A percentile compares a stretch with the other conserved stretches of the same genome.
These are phyloP conservation scores for Colletotrichum sidae DNA, from an alignment of 2,329 filamentous ascomycete species.

Conservation along the genomic window DNA sequence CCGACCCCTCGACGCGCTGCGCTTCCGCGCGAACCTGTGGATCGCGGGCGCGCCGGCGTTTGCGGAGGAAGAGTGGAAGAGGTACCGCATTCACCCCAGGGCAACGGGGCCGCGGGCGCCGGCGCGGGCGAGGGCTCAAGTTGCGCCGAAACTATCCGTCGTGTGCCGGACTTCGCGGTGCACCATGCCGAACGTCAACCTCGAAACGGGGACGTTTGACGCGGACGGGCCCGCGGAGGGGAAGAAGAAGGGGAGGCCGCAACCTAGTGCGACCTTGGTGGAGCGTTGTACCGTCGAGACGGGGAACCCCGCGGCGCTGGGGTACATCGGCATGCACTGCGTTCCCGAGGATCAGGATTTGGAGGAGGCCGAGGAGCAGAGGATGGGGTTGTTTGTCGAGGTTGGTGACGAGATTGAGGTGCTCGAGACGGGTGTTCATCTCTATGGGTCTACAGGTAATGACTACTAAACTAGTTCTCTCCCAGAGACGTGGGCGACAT, in stretches of 20 bases:
- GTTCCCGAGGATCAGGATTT: slow-evolving; percentile 42
- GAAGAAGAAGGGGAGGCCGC: slow-evolving; percentile 40
- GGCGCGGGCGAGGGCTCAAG: background rate
- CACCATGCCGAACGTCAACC: slow-evolving; percentile 39
- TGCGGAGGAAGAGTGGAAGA: slow-evolving; percentile 38
- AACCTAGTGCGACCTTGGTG: slow-evolving; percentile 43
- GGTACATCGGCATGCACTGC: slow-evolving; percentile 46
- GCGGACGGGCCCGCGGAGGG: slow-evolving; percentile 11
- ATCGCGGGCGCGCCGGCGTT: slow-evolving; percentile 35
- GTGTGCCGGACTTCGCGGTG: slow-evolving; percentile 39
- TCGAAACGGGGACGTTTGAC: slow-evolving; percentile 22
- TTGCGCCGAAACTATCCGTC: slow-evolving; percentile 33
- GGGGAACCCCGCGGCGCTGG: slow-evolving; percentile 43
- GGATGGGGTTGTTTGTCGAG: slow-evolving; percentile 34
- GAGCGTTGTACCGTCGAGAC: slow-evolving; percentile 41
- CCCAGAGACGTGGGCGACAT: no score
- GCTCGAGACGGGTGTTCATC: slow-evolving; percentile 42
- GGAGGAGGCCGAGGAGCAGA: slow-evolving; percentile 17
- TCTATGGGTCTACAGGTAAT: slow-evolving; percentile 43
- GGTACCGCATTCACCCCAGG: slow-evolving; percentile 32
- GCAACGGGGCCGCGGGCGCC: background rate
- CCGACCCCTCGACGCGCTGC: slow-evolving; percentile 36
- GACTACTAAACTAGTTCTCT: slow-evolving; percentile 39
- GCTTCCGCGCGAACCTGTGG: slow-evolving; percentile 40
- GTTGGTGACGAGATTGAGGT: slow-evolving; percentile 46